Evolutionary conservation across 2,329 filamentous ascomycete genomes (phyloP).

Genomic region (Septoria linicola): DNA sequence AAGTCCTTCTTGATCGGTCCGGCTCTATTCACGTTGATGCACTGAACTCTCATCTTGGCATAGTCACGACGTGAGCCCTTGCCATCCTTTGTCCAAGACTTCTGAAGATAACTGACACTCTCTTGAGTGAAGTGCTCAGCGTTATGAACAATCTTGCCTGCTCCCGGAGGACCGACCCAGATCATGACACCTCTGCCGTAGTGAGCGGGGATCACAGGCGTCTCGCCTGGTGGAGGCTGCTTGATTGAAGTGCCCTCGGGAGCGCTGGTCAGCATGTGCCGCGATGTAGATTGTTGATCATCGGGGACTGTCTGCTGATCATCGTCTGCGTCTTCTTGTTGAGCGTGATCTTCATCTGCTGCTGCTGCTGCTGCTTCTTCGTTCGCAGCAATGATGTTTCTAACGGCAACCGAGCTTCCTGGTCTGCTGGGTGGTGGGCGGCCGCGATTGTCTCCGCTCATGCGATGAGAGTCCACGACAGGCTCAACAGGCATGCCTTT

Average conservation of each 20-base stretch:
- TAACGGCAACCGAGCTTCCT: too few relatives aligned
- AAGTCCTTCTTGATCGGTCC: background rate
- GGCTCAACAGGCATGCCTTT: too few relatives aligned
- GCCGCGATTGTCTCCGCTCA: too few relatives aligned
- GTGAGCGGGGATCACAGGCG: background rate
- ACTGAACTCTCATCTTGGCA: background rate
- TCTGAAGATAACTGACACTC: background rate
- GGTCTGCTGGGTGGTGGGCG: too few relatives aligned
- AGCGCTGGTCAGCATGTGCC: background rate
- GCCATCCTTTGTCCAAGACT: background rate
- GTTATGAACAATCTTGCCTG: background rate
- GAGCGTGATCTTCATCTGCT: too few relatives aligned
- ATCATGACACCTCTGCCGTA: slow-evolving; percentile 1
- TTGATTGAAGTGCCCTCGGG: background rate
- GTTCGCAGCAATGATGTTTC: too few relatives aligned
- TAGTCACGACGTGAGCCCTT: background rate
- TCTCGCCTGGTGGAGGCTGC: background rate
- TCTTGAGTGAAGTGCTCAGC: background rate
- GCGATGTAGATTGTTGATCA: background rate
- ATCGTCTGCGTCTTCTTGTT: too few relatives aligned
- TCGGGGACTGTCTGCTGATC: background rate
- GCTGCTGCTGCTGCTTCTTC: too few relatives aligned
- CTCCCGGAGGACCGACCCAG: background rate
- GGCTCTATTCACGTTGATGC: background rate
- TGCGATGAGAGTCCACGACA: too few relatives aligned